A percentile compares a stretch with the other conserved stretches of the same genome.
phyloP scores from a whole-genome alignment of 2,329 filamentous ascomycete genomes.

The Botrytis galanthina region DNA sequence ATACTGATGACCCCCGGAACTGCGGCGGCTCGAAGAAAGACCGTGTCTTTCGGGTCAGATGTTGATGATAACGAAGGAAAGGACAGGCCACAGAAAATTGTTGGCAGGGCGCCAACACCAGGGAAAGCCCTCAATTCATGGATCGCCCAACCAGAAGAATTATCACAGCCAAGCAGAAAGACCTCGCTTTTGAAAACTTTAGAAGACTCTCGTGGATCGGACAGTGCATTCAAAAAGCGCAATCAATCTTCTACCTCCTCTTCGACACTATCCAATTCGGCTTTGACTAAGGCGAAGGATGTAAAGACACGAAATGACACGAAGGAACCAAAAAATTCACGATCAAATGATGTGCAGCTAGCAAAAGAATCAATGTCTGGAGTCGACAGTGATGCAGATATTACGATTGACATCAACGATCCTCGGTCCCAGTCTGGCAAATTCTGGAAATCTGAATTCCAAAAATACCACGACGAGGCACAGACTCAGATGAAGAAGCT shows the following conservation, averaged over 20 bases:
- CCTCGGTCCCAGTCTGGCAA: slow-evolving; percentile 72
- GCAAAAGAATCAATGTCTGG: slow-evolving; percentile 31
- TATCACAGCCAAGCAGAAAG: slow-evolving; percentile 37
- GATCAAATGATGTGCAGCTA: slow-evolving; percentile 25
- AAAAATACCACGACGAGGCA: slow-evolving; percentile 70
- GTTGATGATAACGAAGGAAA: slow-evolving; percentile 41
- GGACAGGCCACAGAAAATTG: slow-evolving; percentile 20
- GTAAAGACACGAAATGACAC: not conserved
- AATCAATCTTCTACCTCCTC: slow-evolving; percentile 8
- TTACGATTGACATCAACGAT: slow-evolving; percentile 69
- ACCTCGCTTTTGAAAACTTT: slow-evolving; percentile 48
- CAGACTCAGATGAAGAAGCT: slow-evolving; percentile 73
- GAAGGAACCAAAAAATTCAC: slow-evolving; percentile 13
- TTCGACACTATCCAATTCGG: slow-evolving; percentile 12
- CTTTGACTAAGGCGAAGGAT: slow-evolving; percentile 1
- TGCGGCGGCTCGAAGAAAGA: slow-evolving; percentile 58
- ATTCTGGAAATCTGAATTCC: slow-evolving; percentile 78
- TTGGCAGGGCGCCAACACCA: slow-evolving; percentile 33
- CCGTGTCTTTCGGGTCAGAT: slow-evolving; percentile 62
- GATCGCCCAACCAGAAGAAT: slow-evolving; percentile 24
- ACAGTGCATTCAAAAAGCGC: slow-evolving; percentile 29
- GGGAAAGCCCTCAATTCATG: slow-evolving; percentile 38
- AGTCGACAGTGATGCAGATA: slow-evolving; percentile 52
- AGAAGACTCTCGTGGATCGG: slow-evolving; percentile 43
- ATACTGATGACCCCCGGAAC: slow-evolving; percentile 65